phyloP scores from a whole-genome alignment of 108 stramenopile species.

The Aurantiochytrium sp. region DNA sequence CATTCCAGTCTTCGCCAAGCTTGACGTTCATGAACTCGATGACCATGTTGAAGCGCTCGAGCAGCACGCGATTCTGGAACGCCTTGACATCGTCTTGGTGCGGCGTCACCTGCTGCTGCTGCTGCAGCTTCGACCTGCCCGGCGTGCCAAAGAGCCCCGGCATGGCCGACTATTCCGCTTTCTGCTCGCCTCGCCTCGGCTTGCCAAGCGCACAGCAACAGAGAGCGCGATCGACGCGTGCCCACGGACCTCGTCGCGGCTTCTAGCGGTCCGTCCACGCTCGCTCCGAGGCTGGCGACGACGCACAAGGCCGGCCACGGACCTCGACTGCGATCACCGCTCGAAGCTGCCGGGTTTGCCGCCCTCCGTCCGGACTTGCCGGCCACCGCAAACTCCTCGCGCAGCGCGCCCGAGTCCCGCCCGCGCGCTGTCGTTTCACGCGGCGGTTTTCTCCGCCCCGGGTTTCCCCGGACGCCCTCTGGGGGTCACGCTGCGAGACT shows the following conservation, averaged over 20 bases:
- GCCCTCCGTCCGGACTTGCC: neutral
- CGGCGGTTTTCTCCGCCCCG: neutral
- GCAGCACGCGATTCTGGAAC: neutral
- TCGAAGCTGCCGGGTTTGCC: neutral
- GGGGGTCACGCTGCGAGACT: neutral
- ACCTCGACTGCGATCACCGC: too few species aligned
- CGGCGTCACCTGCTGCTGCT: neutral
- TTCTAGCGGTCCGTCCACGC: too few species aligned
- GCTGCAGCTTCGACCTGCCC: too few species aligned
- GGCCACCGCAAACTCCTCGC: neutral
- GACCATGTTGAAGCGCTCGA: neutral
- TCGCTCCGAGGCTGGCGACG: too few species aligned
- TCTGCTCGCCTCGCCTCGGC: neutral
- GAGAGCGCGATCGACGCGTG: neutral
- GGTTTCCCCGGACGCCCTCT: neutral
- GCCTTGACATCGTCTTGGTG: constrained; percentile 2
- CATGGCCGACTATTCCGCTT: neutral
- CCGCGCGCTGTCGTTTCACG: neutral
- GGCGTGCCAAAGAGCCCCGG: neutral
- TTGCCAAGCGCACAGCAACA: neutral
- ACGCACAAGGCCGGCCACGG: too few species aligned
- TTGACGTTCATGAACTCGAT: constrained; percentile 8
- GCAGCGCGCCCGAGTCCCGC: neutral
- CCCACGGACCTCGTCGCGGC: neutral
- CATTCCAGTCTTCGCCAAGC: neutral